Evolutionary conservation across 305 asterid genomes (phyloP).

Genomic region (Fraxinus albicans): DNA sequence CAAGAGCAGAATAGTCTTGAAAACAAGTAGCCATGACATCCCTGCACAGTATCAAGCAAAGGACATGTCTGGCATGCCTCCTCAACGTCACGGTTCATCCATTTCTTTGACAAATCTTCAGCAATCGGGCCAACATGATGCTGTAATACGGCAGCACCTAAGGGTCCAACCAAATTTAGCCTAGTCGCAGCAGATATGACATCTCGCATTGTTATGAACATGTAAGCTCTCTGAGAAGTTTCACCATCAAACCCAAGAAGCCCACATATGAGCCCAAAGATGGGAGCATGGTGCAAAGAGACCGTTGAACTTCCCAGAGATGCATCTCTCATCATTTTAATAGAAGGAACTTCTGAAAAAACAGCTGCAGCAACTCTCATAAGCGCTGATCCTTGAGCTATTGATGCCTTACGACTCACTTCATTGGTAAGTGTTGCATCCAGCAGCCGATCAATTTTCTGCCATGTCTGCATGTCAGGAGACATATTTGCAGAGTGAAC

Average conservation of each 20-base stretch:
- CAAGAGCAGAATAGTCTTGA: slow-evolving; percentile 84
- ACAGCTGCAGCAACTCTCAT: slow-evolving; percentile 79
- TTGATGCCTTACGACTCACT: slow-evolving; percentile 73
- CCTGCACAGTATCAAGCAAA: slow-evolving; percentile 80
- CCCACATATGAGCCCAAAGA: slow-evolving; percentile 79
- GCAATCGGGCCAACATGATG: slow-evolving; percentile 60
- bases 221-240: slow-evolving; percentile 66
- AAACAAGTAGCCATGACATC: slow-evolving; percentile 89
- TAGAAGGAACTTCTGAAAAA: slow-evolving; percentile 55
- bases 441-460: slow-evolving; percentile 47
- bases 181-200: slow-evolving; percentile 88
- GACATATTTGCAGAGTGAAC: slow-evolving; percentile 45
- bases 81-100: slow-evolving; percentile 78
- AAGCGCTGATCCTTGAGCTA: slow-evolving; percentile 83
- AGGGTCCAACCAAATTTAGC: slow-evolving; percentile 80
- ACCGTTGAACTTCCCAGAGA: slow-evolving; percentile 45
- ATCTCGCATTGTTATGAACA: slow-evolving; percentile 87
- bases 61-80: slow-evolving; percentile 92
- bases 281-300: slow-evolving; percentile 76
- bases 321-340: slow-evolving; percentile 53
- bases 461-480: slow-evolving; percentile 66
- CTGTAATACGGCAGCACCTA: slow-evolving; percentile 81
- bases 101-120: slow-evolving; percentile 58
- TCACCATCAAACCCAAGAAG: slow-evolving; percentile 64
- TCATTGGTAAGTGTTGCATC: slow-evolving; percentile 79